Conservation (phyloP, 257 asterid genomes). For the Nicotiana benthamiana region DNA sequence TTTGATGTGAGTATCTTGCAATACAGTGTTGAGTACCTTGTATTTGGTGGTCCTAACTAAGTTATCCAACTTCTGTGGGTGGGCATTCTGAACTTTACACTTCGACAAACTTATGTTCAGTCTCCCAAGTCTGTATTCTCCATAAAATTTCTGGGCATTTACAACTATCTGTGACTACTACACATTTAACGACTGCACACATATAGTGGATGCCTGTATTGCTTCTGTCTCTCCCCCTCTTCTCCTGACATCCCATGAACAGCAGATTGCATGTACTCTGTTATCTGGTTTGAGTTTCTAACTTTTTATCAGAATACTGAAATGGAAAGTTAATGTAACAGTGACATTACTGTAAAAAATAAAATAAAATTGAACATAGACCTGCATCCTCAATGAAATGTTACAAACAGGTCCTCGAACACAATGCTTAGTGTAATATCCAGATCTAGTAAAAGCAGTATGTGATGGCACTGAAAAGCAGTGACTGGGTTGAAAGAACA, state of each 20-base stretch:
- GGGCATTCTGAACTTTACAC: background rate
- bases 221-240: background rate
- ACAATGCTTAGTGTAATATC: background rate
- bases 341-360: background rate
- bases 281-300: background rate
- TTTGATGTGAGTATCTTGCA: constrained; percentile 62
- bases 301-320: background rate
- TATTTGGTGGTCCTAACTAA: background rate
- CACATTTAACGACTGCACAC: background rate
- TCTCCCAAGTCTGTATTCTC: background rate
- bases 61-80: background rate
- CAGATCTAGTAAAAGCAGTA: background rate
- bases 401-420: background rate
- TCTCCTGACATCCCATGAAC: background rate
- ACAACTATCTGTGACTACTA: background rate
- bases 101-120: background rate
- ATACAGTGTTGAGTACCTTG: background rate
- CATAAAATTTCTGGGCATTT: background rate
- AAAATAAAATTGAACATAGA: background rate
- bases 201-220: background rate
- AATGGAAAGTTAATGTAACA: background rate
- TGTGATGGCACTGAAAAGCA: background rate
- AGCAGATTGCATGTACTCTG: background rate
- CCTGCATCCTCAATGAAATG: background rate
- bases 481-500: background rate